Evolutionary conservation across 2,329 filamentous ascomycete genomes (phyloP).

Genomic region (Colletotrichum sp.): DNA sequence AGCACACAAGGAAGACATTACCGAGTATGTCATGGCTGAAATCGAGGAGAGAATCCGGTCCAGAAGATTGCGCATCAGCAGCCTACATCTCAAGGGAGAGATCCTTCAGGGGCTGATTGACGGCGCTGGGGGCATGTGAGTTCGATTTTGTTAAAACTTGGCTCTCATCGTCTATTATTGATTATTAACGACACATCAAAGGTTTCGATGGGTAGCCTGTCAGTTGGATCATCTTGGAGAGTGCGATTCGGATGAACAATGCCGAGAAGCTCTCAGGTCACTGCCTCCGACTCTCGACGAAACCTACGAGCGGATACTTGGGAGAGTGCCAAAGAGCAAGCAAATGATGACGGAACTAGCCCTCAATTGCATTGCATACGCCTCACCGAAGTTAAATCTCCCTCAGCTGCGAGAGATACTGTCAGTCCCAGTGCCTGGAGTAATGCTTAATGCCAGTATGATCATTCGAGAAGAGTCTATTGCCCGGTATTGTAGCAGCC

Average conservation of each 20-base stretch:
- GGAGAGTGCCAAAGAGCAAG: background rate
- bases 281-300: background rate
- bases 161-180: too few species aligned
- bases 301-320: background rate
- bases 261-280: background rate
- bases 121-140: background rate
- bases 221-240: background rate
- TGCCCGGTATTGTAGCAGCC: background rate
- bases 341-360: fast-evolving
- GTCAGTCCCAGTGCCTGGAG: background rate
- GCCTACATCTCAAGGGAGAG: background rate
- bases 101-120: background rate
- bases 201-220: conserved; percentile 10
- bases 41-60: background rate
- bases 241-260: background rate
- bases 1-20: background rate
- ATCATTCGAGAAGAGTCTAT: background rate
- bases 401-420: background rate
- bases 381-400: fast-evolving
- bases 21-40: background rate
- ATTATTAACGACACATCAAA: background rate
- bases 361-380: background rate
- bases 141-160: too few species aligned
- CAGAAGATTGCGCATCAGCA: background rate
- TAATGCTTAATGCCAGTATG: background rate